These are phyloP conservation scores for Globisporangium acanthophoron DNA, from an alignment of 352 stramenopile genomes.

Conservation along the genomic window DNA sequence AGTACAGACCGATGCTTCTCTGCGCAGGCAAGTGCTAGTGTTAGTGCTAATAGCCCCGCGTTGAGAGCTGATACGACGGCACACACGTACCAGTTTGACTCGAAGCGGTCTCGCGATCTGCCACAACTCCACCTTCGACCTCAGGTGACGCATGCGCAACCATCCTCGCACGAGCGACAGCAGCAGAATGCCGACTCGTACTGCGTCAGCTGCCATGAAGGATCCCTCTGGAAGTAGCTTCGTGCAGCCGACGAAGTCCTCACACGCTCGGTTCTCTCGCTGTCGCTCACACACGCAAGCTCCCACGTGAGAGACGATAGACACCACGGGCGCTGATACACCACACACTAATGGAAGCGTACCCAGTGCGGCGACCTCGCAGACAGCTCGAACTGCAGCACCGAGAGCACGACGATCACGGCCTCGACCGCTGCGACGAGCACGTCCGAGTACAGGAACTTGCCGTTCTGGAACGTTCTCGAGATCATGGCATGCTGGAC, in stretches of 20 bases:
- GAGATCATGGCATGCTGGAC: constrained; percentile 5
- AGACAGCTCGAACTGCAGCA: constrained; percentile 11
- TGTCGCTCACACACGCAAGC: not conserved
- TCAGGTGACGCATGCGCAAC: constrained; percentile 21
- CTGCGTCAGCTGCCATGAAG: constrained; percentile 26
- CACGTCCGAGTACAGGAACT: not conserved
- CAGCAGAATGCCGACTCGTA: constrained; percentile 21
- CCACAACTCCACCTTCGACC: not conserved
- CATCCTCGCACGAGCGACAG: constrained; percentile 17
- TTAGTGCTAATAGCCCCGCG: too few species aligned
- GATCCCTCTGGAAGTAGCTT: constrained; percentile 31
- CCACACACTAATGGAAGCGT: not conserved
- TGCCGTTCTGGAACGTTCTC: not conserved
- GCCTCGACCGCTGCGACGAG: constrained; percentile 4
- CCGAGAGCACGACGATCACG: constrained; percentile 5
- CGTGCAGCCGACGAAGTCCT: constrained; percentile 17
- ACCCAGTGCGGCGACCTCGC: constrained; percentile 8
- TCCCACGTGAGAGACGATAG: not conserved
- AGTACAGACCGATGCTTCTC: constrained; percentile 17
- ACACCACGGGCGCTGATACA: too few species aligned
- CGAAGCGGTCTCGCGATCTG: not conserved
- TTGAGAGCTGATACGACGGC: too few species aligned
- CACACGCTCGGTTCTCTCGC: constrained; percentile 47
- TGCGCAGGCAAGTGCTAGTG: too few species aligned
- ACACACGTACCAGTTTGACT: constrained; percentile 3